Evolutionary conservation across 257 asterid genomes (phyloP), one percentile per base, ranked within the genome.

Genomic region (Petunia axillaris): DNA sequence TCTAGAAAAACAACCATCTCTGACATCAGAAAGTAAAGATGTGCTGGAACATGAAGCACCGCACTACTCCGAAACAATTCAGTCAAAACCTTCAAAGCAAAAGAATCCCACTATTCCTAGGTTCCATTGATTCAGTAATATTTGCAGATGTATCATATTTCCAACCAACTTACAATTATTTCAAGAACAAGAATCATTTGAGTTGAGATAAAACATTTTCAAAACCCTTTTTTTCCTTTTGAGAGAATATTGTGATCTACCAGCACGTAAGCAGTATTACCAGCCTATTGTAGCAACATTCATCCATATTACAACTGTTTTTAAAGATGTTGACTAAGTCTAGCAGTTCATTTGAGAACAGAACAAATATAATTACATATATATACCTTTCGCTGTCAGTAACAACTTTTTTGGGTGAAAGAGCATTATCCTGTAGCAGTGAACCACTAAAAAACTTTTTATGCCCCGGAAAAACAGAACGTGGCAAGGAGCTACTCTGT

Each of bases 321-420:
- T 48, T 70, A 46, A 73, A 73, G 35, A 50, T 2, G 4, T 50
- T 73, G 46, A 73, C 78, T 43, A 36, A 73, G 44, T 73, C 78
- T 11, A 70, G 63, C 78, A 70, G 36, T 70, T 57, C 44, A 46
- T n/a, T 11, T 50, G 52, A 43, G 83, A 60, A 57, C 37, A 53
- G 35, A 71, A 48, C 48, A 41, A 81, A 64, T 48, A 43, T 50
- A 64, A 48, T 48, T 4, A 41, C 36, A 10, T 41, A 70, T 70
- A 70, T 43, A 70, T 91, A 96, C 99, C 99, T 96, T 83, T 91
- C 98, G 55, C 92, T 97, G 81, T 94, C 92, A 81, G 87, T 91
- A 74, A 68, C 52, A 44, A 84, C 66, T 84, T 83, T 91, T 86
- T 87, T 93, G 53, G 92, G 86, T 50, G 91, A 86, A 80, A 73